Base-by-base conservation (phyloP, 2,329 filamentous ascomycete species). In the Chaetomium globosum region DNA sequence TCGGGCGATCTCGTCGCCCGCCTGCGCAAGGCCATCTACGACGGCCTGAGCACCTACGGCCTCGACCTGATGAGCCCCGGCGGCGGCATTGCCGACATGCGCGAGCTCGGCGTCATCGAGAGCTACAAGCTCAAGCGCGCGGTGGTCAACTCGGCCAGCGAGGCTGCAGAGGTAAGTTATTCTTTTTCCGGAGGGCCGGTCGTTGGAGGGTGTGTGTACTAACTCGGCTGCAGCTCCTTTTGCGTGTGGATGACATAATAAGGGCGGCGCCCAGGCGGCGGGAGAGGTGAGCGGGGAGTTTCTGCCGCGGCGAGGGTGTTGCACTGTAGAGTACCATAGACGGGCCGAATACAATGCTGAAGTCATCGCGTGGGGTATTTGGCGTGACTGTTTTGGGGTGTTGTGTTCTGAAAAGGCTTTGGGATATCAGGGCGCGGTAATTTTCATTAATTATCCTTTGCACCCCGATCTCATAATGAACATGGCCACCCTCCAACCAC, bases 91-190 rank as follows among this genome's bases (percentile, higher is more conserved):
- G 85, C 92, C 13, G 95, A 99, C 75, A 99, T 99, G 95, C 87
- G 94, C 61, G 92, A 99, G 73, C 77, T 96, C 56, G 95, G 95
- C 53, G 93, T 99, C 31, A 90, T 99, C 71, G 95, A 99, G 82
- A 96, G 92, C 78, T 98, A 97, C 84, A 99, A 99, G 85, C 81
- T 99, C 77, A 99, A 99, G 87, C 90, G 88, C 77, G 95, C 95
- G n/a, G 95, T 99, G 62, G 95, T 99, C 59, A 96, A 91, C 61
- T 97, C 93, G 67, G 95, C 95, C 26, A 96, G 92, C 65, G 95
- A 99, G 80, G 95, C 95, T 68, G 93, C 95, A 70, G 95, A 99
- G 86, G 92, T 96, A 83, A 82, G 88, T 77, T 33, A 54, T 49
- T 21, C 23, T 13, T 4, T 55, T 21, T 1, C 6, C 13, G 36